Conservation (phyloP, 129 eudicot species). For the Saussurea involucrata region DNA sequence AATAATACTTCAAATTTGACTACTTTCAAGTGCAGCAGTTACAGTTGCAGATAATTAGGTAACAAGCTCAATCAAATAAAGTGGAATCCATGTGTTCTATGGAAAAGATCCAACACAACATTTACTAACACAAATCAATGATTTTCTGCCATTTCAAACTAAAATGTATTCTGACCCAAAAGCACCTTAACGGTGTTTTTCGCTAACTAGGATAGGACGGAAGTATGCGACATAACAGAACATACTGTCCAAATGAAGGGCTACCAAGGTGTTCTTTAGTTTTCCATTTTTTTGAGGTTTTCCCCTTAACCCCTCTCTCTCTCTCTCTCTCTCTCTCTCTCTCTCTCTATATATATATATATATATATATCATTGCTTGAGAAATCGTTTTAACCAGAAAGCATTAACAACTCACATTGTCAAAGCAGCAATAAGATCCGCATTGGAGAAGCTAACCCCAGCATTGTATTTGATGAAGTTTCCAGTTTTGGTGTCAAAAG, state of each 20-base stretch:
- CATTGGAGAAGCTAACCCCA: slow-evolving; percentile 65
- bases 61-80: neutral
- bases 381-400: neutral
- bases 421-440: slow-evolving; percentile 72
- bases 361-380: neutral
- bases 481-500: slow-evolving; percentile 74
- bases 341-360: too few relatives aligned
- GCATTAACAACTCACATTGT: slow-evolving; percentile 51
- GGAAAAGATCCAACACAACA: neutral
- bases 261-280: too few relatives aligned
- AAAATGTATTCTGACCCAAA: neutral
- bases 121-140: neutral
- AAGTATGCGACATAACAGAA: too few relatives aligned
- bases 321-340: too few relatives aligned
- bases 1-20: neutral
- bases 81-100: neutral
- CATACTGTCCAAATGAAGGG: too few relatives aligned
- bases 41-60: neutral
- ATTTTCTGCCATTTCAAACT: neutral
- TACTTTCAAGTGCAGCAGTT: neutral
- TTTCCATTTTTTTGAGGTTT: too few relatives aligned
- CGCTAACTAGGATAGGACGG: too few relatives aligned
- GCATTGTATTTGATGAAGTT: slow-evolving; percentile 63
- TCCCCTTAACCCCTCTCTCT: too few relatives aligned
- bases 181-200: neutral